These are phyloP conservation scores for Umbelopsis vinacea DNA, from an alignment of 192 early-diverging fungal species.

Conservation along the genomic window DNA sequence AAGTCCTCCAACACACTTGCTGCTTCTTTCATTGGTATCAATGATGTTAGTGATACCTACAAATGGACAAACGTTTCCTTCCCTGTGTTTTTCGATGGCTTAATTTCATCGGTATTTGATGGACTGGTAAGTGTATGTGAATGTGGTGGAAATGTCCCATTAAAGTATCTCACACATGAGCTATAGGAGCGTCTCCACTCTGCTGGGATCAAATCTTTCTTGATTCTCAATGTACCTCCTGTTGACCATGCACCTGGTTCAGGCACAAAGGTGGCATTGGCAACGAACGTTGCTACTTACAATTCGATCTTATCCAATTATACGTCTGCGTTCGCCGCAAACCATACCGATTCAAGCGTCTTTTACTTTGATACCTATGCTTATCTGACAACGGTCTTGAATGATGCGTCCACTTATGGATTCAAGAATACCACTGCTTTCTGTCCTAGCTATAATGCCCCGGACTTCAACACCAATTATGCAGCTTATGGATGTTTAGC, in stretches of 20 bases:
- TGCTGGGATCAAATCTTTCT: conserved; percentile 9
- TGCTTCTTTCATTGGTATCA: conserved; percentile 17
- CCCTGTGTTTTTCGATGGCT: not conserved
- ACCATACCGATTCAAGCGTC: not conserved
- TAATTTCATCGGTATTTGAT: conserved; percentile 9
- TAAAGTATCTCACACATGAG: not conserved
- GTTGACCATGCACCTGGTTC: not conserved
- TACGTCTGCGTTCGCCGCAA: not conserved
- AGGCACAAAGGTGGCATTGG: not conserved
- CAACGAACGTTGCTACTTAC: not conserved
- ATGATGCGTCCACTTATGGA: not conserved
- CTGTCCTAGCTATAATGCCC: conserved; percentile 5
- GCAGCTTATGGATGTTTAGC: conserved; percentile 3
- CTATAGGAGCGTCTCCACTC: not conserved
- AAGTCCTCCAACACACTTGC: conserved; percentile 5
- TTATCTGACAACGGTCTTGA: not conserved
- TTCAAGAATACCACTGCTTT: conserved; percentile 1
- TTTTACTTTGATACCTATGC: conserved; percentile 9
- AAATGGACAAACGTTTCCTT: conserved; percentile 11
- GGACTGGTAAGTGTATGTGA: not conserved
- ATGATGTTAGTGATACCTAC: conserved; percentile 5
- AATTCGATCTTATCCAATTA: conserved; percentile 7
- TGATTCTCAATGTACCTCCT: conserved; percentile 4
- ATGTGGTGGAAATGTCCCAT: not conserved
- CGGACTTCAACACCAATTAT: conserved; percentile 14